Conservation (phyloP, 768 basidiomycete species). For the Boletus patriciae region DNA sequence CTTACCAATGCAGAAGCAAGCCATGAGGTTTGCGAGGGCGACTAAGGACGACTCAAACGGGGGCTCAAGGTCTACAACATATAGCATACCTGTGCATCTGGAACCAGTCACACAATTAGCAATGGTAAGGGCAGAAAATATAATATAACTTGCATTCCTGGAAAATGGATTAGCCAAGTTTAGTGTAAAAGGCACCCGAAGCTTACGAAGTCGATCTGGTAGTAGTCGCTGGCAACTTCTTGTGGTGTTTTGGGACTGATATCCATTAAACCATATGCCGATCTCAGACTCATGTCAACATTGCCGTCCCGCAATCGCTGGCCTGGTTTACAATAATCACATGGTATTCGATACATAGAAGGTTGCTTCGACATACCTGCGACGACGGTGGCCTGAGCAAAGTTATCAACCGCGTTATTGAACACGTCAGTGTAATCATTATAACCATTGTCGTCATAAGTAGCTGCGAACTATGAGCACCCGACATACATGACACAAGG, state of each 20-base stretch:
- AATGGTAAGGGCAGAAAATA: not conserved
- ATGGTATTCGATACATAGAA: constrained; percentile 49
- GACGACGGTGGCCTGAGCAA: constrained; percentile 39
- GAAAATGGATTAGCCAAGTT: constrained; percentile 1
- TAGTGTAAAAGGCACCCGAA: not conserved
- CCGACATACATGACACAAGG: not conserved
- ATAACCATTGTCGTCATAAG: constrained; percentile 52
- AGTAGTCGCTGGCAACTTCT: constrained; percentile 58
- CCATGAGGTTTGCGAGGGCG: constrained; percentile 62
- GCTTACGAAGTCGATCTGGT: constrained; percentile 41
- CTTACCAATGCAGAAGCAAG: constrained; percentile 61
- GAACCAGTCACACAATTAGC: constrained; percentile 7
- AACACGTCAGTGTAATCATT: constrained; percentile 49
- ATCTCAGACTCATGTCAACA: constrained; percentile 54
- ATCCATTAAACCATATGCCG: constrained; percentile 53
- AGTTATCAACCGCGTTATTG: constrained; percentile 40
- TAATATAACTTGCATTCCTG: constrained; percentile 30
- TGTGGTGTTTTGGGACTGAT: constrained; percentile 45
- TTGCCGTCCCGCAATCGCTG: constrained; percentile 20
- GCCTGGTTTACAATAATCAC: constrained; percentile 6
- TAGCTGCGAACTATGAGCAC: constrained; percentile 38
- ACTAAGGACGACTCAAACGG: constrained; percentile 43
- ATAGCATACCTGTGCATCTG: constrained; percentile 30
- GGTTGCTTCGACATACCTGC: constrained; percentile 40
- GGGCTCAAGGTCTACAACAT: not conserved